phyloP scores from a whole-genome alignment of 1,284 basidiomycete species.

The Rhizopogon parksii region DNA sequence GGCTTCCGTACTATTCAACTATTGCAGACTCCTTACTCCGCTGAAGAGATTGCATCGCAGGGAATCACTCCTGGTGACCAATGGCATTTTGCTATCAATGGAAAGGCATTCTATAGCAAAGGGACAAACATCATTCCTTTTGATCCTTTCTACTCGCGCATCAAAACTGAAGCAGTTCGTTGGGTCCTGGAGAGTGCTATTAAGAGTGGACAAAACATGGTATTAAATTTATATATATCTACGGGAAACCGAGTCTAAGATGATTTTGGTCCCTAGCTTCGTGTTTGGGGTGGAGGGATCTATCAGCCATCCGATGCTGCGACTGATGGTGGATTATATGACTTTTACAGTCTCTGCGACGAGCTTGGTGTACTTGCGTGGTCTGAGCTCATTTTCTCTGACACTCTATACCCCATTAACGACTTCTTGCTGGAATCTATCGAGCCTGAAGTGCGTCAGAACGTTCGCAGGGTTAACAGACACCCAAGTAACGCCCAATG shows the following conservation, averaged over 20 bases:
- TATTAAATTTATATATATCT: constrained; percentile 13
- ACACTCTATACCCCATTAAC: constrained; percentile 51
- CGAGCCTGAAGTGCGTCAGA: constrained; percentile 52
- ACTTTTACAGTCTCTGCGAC: constrained; percentile 55
- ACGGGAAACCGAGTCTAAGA: background rate
- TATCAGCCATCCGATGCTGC: constrained; percentile 40
- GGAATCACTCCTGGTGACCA: constrained; percentile 54
- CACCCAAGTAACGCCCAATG: constrained; percentile 57
- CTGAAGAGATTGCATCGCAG: constrained; percentile 36
- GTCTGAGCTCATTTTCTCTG: constrained; percentile 62
- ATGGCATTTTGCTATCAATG: constrained; percentile 55
- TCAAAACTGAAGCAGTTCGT: constrained; percentile 42
- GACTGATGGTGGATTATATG: constrained; percentile 43
- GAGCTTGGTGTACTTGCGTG: constrained; percentile 59
- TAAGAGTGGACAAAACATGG: constrained; percentile 53
- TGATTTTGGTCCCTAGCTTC: constrained; percentile 32
- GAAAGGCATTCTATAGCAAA: constrained; percentile 46
- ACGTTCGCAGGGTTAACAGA: constrained; percentile 46
- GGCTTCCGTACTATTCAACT: constrained; percentile 54
- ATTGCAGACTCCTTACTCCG: constrained; percentile 40
- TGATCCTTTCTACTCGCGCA: constrained; percentile 52
- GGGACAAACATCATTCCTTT: constrained; percentile 57
- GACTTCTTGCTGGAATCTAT: constrained; percentile 46
- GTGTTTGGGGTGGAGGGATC: constrained; percentile 53
- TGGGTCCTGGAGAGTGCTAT: constrained; percentile 55